A percentile compares a stretch with the other conserved stretches of the same genome.
phyloP scores from a whole-genome alignment of 129 eudicot species.

The Flaveria brownii region DNA sequence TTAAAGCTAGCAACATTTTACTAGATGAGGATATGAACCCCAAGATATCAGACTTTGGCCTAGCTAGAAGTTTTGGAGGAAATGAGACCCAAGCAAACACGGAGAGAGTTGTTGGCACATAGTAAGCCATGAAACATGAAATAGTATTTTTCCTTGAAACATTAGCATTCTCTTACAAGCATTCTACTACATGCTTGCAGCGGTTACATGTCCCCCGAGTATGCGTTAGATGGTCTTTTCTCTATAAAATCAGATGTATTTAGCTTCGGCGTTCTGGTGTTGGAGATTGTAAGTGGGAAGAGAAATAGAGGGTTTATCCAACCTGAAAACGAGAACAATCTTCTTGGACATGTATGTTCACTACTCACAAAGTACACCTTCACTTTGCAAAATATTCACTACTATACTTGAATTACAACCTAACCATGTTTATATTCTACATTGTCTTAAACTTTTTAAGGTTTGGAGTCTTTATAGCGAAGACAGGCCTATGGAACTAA shows the following conservation, averaged over 20 bases:
- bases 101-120: slow-evolving; percentile 42
- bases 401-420: not conserved
- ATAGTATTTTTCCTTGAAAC: not conserved
- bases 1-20: slow-evolving; percentile 40
- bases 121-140: slow-evolving; percentile 29
- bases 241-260: slow-evolving; percentile 40
- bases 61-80: slow-evolving; percentile 47
- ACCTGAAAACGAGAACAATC: slow-evolving; percentile 32
- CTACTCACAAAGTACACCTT: not conserved
- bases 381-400: not conserved
- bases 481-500: slow-evolving; percentile 27
- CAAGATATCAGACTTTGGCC: slow-evolving; percentile 45
- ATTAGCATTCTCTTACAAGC: not conserved
- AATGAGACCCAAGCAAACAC: slow-evolving; percentile 41
- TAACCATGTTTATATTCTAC: no score
- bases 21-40: slow-evolving; percentile 45
- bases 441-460: slow-evolving; percentile 4
- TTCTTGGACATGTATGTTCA: slow-evolving; percentile 38
- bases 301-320: slow-evolving; percentile 39
- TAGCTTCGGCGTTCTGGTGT: slow-evolving; percentile 39
- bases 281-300: slow-evolving; percentile 41
- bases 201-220: slow-evolving; percentile 49
- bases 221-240: slow-evolving; percentile 35
- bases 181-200: slow-evolving; percentile 9
- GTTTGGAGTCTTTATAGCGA: slow-evolving; percentile 34